A percentile compares a stretch with the other conserved stretches of the same genome.
Evolutionary conservation across 371 early-diverging fungal genomes (phyloP).

Genomic region (Saksenaea oblongispora): DNA sequence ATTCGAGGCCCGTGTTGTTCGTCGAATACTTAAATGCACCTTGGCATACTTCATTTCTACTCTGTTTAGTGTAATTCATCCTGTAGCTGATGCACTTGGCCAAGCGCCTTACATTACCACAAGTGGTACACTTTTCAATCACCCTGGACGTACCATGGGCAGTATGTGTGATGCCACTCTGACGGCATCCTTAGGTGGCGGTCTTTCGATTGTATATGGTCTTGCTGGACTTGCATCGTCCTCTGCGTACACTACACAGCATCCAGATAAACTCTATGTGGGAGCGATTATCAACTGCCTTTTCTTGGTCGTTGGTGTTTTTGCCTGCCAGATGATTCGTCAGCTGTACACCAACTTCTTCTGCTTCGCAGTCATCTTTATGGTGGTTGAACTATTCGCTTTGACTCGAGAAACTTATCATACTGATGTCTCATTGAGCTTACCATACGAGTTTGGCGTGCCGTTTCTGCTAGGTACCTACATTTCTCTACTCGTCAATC

Average conservation of each 20-base stretch:
- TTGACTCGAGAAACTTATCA: slow-evolving; percentile 28
- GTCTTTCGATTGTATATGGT: slow-evolving; percentile 39
- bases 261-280: slow-evolving; percentile 14
- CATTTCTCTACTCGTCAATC: slow-evolving; percentile 36
- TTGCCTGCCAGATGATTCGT: slow-evolving; percentile 32
- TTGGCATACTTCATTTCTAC: slow-evolving; percentile 25
- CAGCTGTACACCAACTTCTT: slow-evolving; percentile 36
- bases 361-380: slow-evolving; percentile 37
- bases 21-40: slow-evolving; percentile 29
- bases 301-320: slow-evolving; percentile 33
- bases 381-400: slow-evolving; percentile 34
- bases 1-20: slow-evolving; percentile 29
- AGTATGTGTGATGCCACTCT: slow-evolving; percentile 51
- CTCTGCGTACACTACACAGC: slow-evolving; percentile 31
- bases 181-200: slow-evolving; percentile 41
- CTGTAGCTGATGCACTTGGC: slow-evolving; percentile 18
- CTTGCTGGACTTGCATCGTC: slow-evolving; percentile 36
- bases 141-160: slow-evolving; percentile 55
- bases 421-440: slow-evolving; percentile 12
- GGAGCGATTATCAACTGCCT: slow-evolving; percentile 24
- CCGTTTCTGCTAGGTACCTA: slow-evolving; percentile 29
- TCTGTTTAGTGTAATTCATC: slow-evolving; percentile 22
- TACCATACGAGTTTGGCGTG: slow-evolving; percentile 30
- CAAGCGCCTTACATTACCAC: slow-evolving; percentile 23
- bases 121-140: slow-evolving; percentile 43